Base-by-base conservation (phyloP, 2,329 filamentous ascomycete species). In the Penicillium freii region DNA sequence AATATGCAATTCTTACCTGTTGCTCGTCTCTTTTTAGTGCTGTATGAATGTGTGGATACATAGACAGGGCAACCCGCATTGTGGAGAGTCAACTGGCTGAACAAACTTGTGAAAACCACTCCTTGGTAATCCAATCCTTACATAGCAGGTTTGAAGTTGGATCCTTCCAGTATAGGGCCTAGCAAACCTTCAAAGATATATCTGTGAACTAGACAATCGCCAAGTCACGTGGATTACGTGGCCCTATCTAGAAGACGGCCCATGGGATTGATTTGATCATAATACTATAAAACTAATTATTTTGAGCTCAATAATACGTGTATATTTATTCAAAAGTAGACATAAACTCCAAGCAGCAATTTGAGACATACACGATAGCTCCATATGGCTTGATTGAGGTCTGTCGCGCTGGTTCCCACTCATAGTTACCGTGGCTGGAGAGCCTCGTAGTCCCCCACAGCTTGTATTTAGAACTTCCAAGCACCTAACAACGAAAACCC, bases 321-420 rank as follows among this genome's bases (percentile, higher is more conserved):
- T 0, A 33, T 11, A 5, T 47, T 6, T 15, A 46, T 7, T 1
- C 2, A 1, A 10, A 23, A 13, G 29, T 34, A 33, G 1, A 5
- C 1, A 7, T 7, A 2, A 4, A 1, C 9, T 1, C 15, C 3
- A 5, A 2, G 4, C 3, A 23, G 2, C 23, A 23, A 15, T n/a
- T 34, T 47, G 1, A 47, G 4, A 6, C n/a, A 13, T 21, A 15
- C 13, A 23, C 5, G 23, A 33, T 23, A 15, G 11, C 11, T 13
- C 19, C 17, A 19, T 5, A 13, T 46, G 19, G 29, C 8, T 23
- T 47, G 29, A 4, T 23, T 17, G 5, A 1, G 29, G 6, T 5
- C 19, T 23, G 29, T 23, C 19, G 7, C 6, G 44, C 13, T 46
- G 8, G 19, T 31, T 33, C n/a, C n/a, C 44, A 33, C 11, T 13